Base-by-base conservation (phyloP, 139 green algal genomes). In the Chlorella vulgaris region DNA sequence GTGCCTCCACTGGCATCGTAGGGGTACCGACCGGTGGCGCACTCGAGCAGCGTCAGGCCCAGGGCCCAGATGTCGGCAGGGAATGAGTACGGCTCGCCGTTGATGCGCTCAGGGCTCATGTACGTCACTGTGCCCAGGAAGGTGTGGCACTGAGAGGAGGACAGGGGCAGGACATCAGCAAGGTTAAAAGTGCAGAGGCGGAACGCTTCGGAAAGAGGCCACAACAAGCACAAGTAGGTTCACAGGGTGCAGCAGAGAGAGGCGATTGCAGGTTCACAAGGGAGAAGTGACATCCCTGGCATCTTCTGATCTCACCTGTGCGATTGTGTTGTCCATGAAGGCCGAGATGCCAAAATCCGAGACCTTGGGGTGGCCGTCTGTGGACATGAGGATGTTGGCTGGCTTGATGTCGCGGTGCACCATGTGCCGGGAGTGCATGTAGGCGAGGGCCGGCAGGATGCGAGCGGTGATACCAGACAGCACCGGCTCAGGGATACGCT, bases 21-120 rank as follows among this genome's bases (percentile, higher is more conserved):
- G 0, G 96, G 96, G 88, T 98, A 99, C 42, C 79, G 70, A 0
- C 96, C 96, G 5, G 93, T 94, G 15, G 92, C 93, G 74, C 88
- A 94, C 87, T 99, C 96, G 55, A 98, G 76, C 76, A 98, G 75
- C 22, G 91, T 88, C 75, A 99, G 86, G 3, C 95, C 96, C 66
- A 99, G 86, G 40, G 69, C 93, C 94, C 94, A 98, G 66, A 97
- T 92, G 86, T 98, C 94, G 3, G 90, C 86, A 3, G 88, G 81
- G 69, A 94, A 96, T 38, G 85, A 89, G 89, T 99, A 99, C 7
- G 89, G 77, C 66, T 94, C 36, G 15, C 94, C 93, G 71, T 92
- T 90, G 76, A 99, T 95, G 47, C 96, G 93, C 91, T 99, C 96
- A 0, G 96, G 96, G 0, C 91, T 96, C 96, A 99, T 99, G 90